Evolutionary conservation across 75 land plant species (phyloP), one percentile per base, ranked within the genome.

Genomic region (Sequoia sempervirens): DNA sequence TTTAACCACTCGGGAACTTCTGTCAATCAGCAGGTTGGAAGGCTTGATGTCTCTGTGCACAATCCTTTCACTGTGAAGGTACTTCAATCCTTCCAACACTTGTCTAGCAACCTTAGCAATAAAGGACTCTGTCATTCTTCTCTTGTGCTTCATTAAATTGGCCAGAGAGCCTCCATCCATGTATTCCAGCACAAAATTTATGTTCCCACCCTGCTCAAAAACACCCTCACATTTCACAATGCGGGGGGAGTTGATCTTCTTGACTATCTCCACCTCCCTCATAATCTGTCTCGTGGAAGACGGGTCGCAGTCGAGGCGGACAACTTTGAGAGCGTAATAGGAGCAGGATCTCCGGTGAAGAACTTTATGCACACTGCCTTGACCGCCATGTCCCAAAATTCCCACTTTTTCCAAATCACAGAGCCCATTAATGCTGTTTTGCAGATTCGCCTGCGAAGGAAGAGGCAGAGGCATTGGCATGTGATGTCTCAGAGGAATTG

Each of bases 21-120:
- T 30, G 82, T 85, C 88, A 61, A 92, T 75, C 43, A 94, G 86
- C 43, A 94, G 81, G 84, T 94, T 94, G 13, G 93, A 81, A 1
- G 96, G 94, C 81, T 94, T 94, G 20, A 94, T 87, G 83, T 94
- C 95, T 1, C 96, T 86, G 83, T 94, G 96, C n/a, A 93, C 91
- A 83, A 94, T 93, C 78, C 86, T 88, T 45, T 84, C 82, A n/a
- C 72, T 46, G 84, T 94, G 96, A 61, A 94, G 87, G 83, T 94
- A 89, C 15, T 53, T 34, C 34, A 94, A 85, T 0, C 93, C 95
- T 40, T 75, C 52, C 26, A 94, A 87, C 1, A 88, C 90, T 82
- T 91, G 89, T 32, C 87, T 54, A 37, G 92, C 82, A 17, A 90
- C 85, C 28, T 73, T 81, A 17, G 89, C 86, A 17, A 91, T 80